Evolutionary conservation across 2,329 filamentous ascomycete species (phyloP).

Genomic region (Neonectria neomacrospora): DNA sequence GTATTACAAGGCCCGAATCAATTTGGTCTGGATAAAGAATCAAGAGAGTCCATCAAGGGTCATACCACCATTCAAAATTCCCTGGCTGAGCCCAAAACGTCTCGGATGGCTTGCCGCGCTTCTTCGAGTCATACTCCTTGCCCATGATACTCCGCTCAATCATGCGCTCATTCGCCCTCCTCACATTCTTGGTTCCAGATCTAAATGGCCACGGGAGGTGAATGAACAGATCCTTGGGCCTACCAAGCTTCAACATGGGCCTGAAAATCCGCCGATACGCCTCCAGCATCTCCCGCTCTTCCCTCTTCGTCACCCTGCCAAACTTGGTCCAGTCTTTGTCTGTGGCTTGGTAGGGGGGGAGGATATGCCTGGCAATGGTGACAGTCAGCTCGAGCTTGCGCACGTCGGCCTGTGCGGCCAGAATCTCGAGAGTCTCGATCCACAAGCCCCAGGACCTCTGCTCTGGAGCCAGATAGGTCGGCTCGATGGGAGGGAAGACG

Average conservation of each 20-base stretch:
- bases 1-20: too few species aligned
- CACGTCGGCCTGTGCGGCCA: neutral
- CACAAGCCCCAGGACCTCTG: neutral
- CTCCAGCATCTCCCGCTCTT: neutral
- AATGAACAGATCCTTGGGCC: neutral
- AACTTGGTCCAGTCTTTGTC: neutral
- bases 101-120: neutral
- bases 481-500: neutral
- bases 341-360: too few species aligned
- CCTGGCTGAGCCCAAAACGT: neutral
- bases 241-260: neutral
- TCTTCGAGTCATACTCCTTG: neutral
- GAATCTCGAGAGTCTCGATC: neutral
- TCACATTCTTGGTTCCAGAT: neutral
- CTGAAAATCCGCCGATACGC: neutral
- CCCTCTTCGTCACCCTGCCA: neutral
- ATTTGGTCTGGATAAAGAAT: too few species aligned
- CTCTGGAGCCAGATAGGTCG: neutral
- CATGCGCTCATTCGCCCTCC: neutral
- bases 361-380: neutral
- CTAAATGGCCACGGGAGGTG: neutral
- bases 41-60: too few species aligned
- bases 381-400: neutral
- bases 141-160: conserved; percentile 4
- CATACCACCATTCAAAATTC: neutral